Conservation (phyloP, 1,284 basidiomycete species). For the Ustilago trichophora region DNA sequence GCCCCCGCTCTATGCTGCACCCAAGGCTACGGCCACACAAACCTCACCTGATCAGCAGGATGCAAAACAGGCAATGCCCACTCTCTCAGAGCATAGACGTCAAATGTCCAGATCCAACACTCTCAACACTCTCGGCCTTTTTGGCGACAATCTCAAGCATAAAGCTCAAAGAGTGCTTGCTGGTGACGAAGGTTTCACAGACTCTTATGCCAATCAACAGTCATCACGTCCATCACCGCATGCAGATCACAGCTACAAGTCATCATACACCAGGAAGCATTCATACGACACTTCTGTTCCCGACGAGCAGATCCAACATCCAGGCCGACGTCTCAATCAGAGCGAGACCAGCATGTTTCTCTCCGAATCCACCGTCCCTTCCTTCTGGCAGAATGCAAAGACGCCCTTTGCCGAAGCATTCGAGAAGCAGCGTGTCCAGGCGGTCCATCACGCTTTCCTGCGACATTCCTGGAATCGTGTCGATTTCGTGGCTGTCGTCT, state of each 20-base stretch:
- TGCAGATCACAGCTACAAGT: not conserved
- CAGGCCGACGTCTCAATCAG: conserved; percentile 29
- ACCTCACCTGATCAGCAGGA: not conserved
- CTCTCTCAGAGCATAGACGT: conserved; percentile 24
- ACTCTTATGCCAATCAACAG: not conserved
- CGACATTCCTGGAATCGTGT: conserved; percentile 93
- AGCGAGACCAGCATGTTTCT: conserved; percentile 43
- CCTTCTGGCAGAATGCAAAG: conserved; percentile 44
- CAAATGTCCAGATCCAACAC: conserved; percentile 56
- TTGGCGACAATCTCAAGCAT: conserved; percentile 48
- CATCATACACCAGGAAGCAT: not conserved
- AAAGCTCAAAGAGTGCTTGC: conserved; percentile 39
- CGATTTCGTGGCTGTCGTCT: conserved; percentile 82
- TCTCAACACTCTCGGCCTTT: conserved; percentile 44
- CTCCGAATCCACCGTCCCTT: conserved; percentile 31
- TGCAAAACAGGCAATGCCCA: conserved; percentile 5
- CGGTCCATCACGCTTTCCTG: conserved; percentile 73
- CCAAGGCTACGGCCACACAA: not conserved
- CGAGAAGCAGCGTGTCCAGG: conserved; percentile 64
- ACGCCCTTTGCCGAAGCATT: conserved; percentile 70
- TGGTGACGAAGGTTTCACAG: conserved; percentile 24
- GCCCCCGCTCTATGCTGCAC: conserved; percentile 44
- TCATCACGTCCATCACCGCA: not conserved
- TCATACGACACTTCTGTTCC: not conserved
- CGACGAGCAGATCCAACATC: conserved; percentile 2